Evolutionary conservation across 73 alveolate species (phyloP).

Genomic region (Loxodes magnus): DNA sequence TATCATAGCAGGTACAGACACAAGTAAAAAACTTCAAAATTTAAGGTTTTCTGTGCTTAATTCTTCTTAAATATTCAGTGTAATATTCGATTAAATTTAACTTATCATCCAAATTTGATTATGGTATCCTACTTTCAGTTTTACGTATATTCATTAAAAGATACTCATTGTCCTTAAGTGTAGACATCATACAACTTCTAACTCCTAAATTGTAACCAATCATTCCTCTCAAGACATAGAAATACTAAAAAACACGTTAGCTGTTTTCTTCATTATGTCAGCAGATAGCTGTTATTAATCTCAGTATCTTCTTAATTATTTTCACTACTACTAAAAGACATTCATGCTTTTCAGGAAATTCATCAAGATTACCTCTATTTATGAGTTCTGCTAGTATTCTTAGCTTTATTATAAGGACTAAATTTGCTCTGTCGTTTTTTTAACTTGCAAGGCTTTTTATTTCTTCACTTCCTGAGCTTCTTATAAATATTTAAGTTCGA

Average conservation of each 20-base stretch:
- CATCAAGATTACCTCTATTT: neutral
- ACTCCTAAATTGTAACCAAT: conserved; percentile 3
- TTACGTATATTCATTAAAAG: conserved; percentile 5
- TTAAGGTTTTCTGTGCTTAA: conserved; percentile 3
- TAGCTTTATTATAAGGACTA: too few relatives aligned
- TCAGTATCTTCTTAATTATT: neutral
- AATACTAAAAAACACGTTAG: neutral
- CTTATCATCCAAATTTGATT: too few relatives aligned
- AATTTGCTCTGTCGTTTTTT: too few relatives aligned
- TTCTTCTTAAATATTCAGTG: neutral
- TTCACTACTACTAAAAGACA: too few relatives aligned
- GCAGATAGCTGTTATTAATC: neutral
- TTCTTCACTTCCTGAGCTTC: too few relatives aligned
- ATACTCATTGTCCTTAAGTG: neutral
- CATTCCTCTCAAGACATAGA: neutral
- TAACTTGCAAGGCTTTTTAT: too few relatives aligned
- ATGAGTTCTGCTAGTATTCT: neutral
- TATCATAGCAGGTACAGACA: conserved; percentile 3
- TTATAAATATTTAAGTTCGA: too few relatives aligned
- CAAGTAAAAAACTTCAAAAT: neutral
- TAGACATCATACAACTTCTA: conserved; percentile 2
- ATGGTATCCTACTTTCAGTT: too few relatives aligned
- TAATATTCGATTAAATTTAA: too few relatives aligned
- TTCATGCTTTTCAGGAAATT: too few relatives aligned
- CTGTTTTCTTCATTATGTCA: conserved; percentile 3